A percentile compares a stretch with the other conserved stretches of the same genome.
Evolutionary conservation across 371 early-diverging fungal species (phyloP).

Genomic region (Rhizomucor pusillus): DNA sequence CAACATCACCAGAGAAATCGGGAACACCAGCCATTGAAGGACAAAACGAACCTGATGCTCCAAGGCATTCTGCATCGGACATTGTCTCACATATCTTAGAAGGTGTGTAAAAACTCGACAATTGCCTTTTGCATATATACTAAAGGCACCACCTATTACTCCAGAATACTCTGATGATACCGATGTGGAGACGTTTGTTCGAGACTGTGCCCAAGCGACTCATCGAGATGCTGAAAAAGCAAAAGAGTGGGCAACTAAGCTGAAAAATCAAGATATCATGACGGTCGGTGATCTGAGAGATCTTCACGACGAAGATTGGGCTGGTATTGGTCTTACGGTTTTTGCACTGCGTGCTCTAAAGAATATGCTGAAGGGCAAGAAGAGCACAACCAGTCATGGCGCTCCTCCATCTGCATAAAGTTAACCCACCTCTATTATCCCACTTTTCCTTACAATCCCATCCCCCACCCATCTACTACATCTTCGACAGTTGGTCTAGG

Average conservation of each 20-base stretch:
- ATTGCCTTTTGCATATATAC: not conserved
- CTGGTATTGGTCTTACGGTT: slow-evolving; percentile 77
- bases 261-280: slow-evolving; percentile 79
- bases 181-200: slow-evolving; percentile 69
- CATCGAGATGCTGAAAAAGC: slow-evolving; percentile 75
- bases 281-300: slow-evolving; percentile 81
- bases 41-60: slow-evolving; percentile 11
- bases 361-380: slow-evolving; percentile 58
- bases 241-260: slow-evolving; percentile 70
- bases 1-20: not conserved
- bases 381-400: too few species aligned
- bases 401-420: too few species aligned
- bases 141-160: not conserved
- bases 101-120: slow-evolving; percentile 8
- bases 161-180: slow-evolving; percentile 63
- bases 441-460: too few species aligned
- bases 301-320: slow-evolving; percentile 81
- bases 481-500: too few species aligned
- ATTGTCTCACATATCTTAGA: slow-evolving; percentile 23
- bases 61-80: not conserved
- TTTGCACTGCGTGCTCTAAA: slow-evolving; percentile 86
- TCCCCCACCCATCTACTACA: too few species aligned
- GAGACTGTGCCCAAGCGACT: slow-evolving; percentile 64
- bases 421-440: too few species aligned
- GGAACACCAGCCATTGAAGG: not conserved